Base-by-base conservation (phyloP, 2,329 filamentous ascomycete genomes). In the Immersiporthe knoxdaviesiana region DNA sequence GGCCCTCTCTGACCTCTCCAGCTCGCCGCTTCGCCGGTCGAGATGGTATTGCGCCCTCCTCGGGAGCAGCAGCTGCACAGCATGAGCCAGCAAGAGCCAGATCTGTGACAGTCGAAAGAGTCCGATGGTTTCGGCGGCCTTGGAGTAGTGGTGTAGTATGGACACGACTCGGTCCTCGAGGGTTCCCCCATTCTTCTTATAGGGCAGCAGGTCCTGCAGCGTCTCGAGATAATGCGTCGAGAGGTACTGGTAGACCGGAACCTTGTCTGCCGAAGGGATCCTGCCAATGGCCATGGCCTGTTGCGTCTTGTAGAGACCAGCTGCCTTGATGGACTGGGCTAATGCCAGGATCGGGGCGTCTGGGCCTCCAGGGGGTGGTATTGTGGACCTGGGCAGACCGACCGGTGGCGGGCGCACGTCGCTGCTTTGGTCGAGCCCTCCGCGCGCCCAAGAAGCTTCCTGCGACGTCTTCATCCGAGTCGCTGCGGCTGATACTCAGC, bases 391-490 rank as follows among this genome's bases (percentile, higher is more conserved):
- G 79, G 16, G 76, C 77, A 14, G 84, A 80, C 63, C 84, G 82
- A 54, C 78, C 78, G 72, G 82, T 84, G 4, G 79, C 78, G 70
- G 82, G 84, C 2, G 78, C 74, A 60, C 82, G 79, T 27, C 85
- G 81, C 72, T 79, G 81, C 70, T 82, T 79, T 56, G 79, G 75
- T 21, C 72, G 74, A 50, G 78, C 80, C 63, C 78, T 80, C 68
- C 78, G 81, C 10, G 85, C 79, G 0, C 85, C 85, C 2, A 90
- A 77, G 74, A 91, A 90, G 70, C 82, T 88, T 3, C 85, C 86
- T 7, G 89, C 81, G 0, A 87, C 86, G 65, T 91, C 88, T 72
- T 90, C 88, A 74, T 91, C 88, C 0, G 88, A 91, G 72, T 90
- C 88, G 72, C 88, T 90, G 60, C 84, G 84, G 73, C 86, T 89